Percentiles rank a stretch among this genome's conserved stretches.
phyloP scores from a whole-genome alignment of 176 grass and related monocot species.

The Triticum aestivum region DNA sequence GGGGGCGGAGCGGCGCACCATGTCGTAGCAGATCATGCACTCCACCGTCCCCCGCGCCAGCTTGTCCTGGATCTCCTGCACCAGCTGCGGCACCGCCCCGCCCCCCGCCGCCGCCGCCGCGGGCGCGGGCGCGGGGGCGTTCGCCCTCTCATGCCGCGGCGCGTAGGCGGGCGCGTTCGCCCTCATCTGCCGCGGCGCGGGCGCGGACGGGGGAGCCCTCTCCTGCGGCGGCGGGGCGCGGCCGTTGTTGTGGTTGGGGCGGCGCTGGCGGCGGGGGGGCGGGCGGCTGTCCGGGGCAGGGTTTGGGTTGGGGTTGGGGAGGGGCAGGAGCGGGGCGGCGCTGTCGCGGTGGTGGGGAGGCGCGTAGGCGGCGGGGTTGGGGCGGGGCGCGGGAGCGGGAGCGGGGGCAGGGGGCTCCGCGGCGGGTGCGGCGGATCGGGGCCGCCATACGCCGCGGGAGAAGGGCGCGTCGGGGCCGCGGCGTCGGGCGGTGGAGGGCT shows the following conservation, averaged over 20 bases:
- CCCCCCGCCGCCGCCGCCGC: background rate
- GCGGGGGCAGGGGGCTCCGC: background rate
- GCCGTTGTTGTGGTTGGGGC: slow-evolving; percentile 16
- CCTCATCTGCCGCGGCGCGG: no score
- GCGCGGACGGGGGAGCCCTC: background rate
- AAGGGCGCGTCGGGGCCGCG: slow-evolving; percentile 18
- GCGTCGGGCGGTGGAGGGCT: slow-evolving; percentile 36
- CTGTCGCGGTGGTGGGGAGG: slow-evolving; percentile 11
- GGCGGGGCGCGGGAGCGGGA: background rate
- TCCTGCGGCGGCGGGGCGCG: background rate
- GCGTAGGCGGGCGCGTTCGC: background rate
- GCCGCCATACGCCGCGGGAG: slow-evolving; percentile 56
- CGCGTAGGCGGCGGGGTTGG: background rate
- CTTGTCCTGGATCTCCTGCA: slow-evolving; percentile 97
- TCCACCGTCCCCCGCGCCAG: slow-evolving; percentile 70
- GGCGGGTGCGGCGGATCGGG: slow-evolving; percentile 6
- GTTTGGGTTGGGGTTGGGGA: slow-evolving; percentile 14
- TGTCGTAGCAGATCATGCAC: slow-evolving; percentile 99
- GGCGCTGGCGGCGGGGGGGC: slow-evolving; percentile 27
- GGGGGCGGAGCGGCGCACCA: slow-evolving; percentile 77
- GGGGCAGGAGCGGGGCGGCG: slow-evolving; percentile 3
- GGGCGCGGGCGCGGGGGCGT: background rate
- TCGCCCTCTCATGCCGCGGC: no score
- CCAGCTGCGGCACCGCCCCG: slow-evolving; percentile 69
- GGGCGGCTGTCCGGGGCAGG: slow-evolving; percentile 3